Base-by-base conservation (phyloP, 345 rosid species). In the Rhodomyrtus tomentosa region DNA sequence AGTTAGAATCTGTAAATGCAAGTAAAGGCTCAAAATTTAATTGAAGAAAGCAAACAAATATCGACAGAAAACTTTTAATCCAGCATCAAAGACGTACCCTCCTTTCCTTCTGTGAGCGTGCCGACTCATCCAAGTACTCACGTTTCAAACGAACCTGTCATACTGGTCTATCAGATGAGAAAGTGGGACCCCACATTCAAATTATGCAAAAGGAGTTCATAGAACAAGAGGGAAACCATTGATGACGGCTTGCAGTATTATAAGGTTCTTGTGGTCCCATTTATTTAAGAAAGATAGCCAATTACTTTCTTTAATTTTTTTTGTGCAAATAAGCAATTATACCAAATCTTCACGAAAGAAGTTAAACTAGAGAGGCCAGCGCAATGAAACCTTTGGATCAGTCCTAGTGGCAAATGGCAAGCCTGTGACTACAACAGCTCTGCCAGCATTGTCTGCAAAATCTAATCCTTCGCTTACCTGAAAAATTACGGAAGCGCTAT, bases 381-480 rank as follows among this genome's bases (percentile, higher is more conserved):
- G 83, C 49, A 62, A 88, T 87, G 87, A 89, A 87, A 96, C 99
- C 99, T 93, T 95, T 84, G 98, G 98, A 88, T 97, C 98, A 53
- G 85, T 88, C 89, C 90, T 87, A 76, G 92, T 87, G 85, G 99
- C 93, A 89, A 93, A 97, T 62, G 99, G 99, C 89, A 97, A 88
- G 85, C 99, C 99, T 48, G 95, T 95, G 88, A 96, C 85, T 81
- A 95, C 89, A 49, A 97, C 99, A 83, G 99, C 98, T 93, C 99
- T 92, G 87, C 98, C 99, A 87, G 99, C 96, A 85, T 90, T 93
- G 86, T 97, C 99, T 85, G 98, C 94, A 90, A 97, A 97, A 93
- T 97, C 99, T 87, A 97, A 88, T 84, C 99, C 99, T 93, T 97
- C 99, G 84, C 99, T 97, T 81, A 97, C 99, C 99, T 97, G 93